A percentile compares a stretch with the other conserved stretches of the same genome.
phyloP scores from a whole-genome alignment of 176 grass and related monocot species.

The Alloteropsis semialata region DNA sequence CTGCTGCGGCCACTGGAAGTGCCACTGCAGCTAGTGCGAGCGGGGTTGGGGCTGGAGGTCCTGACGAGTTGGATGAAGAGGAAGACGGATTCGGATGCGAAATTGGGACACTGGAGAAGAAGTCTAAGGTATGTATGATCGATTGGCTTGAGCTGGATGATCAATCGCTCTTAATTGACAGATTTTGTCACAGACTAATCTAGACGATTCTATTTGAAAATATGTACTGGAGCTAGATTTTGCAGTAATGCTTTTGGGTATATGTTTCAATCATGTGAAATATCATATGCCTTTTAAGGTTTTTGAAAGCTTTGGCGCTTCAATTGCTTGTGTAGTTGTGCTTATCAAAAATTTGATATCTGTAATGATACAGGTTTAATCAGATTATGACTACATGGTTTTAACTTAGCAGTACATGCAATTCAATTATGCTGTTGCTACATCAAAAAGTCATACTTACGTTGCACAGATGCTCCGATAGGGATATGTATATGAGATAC shows the following conservation, averaged over 20 bases:
- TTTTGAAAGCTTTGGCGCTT: background rate
- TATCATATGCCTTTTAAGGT: background rate
- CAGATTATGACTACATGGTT: background rate
- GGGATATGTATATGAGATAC: too few species aligned
- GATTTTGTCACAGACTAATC: background rate
- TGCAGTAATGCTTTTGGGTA: background rate
- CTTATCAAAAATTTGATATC: background rate
- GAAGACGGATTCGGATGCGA: slow-evolving; percentile 51
- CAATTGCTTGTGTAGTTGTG: background rate
- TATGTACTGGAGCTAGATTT: background rate
- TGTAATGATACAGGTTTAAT: background rate
- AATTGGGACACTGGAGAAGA: slow-evolving; percentile 39
- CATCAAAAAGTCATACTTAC: background rate
- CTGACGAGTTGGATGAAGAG: slow-evolving; percentile 59
- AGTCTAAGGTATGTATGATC: slow-evolving; percentile 41
- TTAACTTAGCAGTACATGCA: background rate
- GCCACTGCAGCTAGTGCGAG: background rate
- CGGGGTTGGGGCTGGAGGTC: background rate
- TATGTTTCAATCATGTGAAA: background rate
- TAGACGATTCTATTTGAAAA: background rate
- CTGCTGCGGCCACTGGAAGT: slow-evolving; percentile 35
- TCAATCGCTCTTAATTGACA: background rate
- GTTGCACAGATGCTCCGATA: too few species aligned
- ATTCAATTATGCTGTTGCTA: background rate
- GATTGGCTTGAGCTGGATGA: background rate